phyloP scores from a whole-genome alignment of 2,329 filamentous ascomycete species.

The Paraconiothyrium brasiliense region DNA sequence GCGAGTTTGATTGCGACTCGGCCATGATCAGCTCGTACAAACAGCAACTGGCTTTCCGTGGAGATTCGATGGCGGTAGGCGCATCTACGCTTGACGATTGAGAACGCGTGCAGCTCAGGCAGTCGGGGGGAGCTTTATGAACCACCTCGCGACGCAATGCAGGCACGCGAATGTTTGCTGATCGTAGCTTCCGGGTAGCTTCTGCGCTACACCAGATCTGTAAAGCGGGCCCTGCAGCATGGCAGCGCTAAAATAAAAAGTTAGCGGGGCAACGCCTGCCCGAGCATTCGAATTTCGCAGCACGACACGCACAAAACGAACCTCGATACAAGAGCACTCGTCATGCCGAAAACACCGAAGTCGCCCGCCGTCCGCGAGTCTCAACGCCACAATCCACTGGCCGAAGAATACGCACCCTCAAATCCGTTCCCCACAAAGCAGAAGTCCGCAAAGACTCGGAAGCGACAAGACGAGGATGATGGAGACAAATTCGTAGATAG shows the following conservation, averaged over 20 bases:
- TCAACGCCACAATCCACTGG: conserved; percentile 87
- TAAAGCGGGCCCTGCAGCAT: conserved; percentile 1
- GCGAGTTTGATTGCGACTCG: conserved; percentile 44
- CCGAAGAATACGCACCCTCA: conserved; percentile 82
- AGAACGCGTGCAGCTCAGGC: too few species aligned
- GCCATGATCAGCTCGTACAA: conserved; percentile 38
- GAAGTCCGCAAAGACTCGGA: conserved; percentile 72
- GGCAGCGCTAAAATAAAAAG: conserved; percentile 6
- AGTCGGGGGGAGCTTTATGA: neutral
- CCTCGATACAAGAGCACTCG: conserved; percentile 3
- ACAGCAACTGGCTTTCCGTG: conserved; percentile 1
- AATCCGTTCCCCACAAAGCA: conserved; percentile 70
- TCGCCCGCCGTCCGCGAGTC: conserved; percentile 64
- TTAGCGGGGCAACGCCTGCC: conserved; percentile 1
- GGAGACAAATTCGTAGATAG: conserved; percentile 82
- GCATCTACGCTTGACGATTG: neutral
- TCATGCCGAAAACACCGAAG: conserved; percentile 81
- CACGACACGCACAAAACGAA: neutral
- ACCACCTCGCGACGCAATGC: conserved; percentile 7
- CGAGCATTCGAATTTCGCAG: neutral
- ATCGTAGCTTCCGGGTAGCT: conserved; percentile 4
- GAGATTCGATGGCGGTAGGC: neutral
- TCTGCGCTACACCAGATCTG: conserved; percentile 4
- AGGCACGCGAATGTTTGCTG: conserved; percentile 2
- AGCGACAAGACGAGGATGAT: conserved; percentile 65